Percentiles rank a stretch among this genome's conserved stretches.
phyloP scores from a whole-genome alignment of 805 yeast species.

The Lipomyces yamanashiensis region DNA sequence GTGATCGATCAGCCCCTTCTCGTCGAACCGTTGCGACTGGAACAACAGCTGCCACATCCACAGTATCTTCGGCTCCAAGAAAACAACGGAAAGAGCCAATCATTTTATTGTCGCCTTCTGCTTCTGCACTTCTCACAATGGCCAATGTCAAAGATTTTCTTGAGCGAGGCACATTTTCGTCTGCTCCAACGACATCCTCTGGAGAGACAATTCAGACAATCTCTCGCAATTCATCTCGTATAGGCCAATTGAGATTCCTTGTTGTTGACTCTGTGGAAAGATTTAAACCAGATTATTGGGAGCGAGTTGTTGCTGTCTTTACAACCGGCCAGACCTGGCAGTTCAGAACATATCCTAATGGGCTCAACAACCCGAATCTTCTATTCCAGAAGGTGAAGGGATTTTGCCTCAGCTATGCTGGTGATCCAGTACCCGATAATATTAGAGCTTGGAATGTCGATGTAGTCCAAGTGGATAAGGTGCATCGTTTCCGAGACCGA shows the following conservation, averaged over 20 bases:
- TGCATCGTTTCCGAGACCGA: conserved; percentile 80
- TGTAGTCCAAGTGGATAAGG: conserved; percentile 66
- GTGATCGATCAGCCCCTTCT: conserved; percentile 11
- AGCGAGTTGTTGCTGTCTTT: conserved; percentile 90
- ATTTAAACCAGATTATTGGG: conserved; percentile 97
- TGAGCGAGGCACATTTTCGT: conserved; percentile 71
- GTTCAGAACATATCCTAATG: conserved; percentile 72
- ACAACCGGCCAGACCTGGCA: conserved; percentile 99
- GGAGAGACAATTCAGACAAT: conserved; percentile 53
- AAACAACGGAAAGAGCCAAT: conserved; percentile 63
- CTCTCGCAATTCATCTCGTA: conserved; percentile 58
- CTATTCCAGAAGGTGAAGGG: conserved; percentile 87
- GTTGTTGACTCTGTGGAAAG: conserved; percentile 88
- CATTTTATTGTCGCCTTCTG: conserved; percentile 76
- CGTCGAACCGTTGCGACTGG: neutral
- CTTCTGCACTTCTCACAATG: conserved; percentile 71
- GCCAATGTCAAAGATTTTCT: conserved; percentile 69
- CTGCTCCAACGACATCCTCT: conserved; percentile 46
- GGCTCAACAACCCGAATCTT: conserved; percentile 73
- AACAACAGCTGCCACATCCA: neutral
- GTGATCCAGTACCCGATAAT: conserved; percentile 76
- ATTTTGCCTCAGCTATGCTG: conserved; percentile 72
- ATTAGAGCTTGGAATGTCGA: conserved; percentile 89
- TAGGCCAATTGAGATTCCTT: conserved; percentile 66
- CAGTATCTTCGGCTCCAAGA: conserved; percentile 4